Percentiles rank a stretch among this genome's conserved stretches.
phyloP scores from a whole-genome alignment of 140 eudicot species.

The Anethum foeniculum region DNA sequence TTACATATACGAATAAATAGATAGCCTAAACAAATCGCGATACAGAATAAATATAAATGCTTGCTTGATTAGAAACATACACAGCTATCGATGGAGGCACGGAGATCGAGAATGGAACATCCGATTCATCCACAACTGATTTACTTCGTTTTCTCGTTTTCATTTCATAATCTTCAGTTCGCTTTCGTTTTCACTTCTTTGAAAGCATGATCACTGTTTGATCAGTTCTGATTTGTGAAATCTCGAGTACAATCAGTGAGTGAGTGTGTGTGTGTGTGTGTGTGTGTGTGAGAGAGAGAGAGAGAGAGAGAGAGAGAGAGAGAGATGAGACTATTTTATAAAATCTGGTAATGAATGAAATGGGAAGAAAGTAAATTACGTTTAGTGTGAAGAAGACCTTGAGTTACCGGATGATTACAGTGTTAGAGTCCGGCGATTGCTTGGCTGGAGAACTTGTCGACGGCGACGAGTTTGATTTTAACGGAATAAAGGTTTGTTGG shows the following conservation, averaged over 20 bases:
- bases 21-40: neutral
- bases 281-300: neutral
- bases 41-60: neutral
- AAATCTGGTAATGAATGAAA: neutral
- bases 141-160: neutral
- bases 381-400: neutral
- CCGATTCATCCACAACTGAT: conserved; percentile 4
- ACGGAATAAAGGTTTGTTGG: neutral
- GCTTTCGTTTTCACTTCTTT: neutral
- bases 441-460: neutral
- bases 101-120: conserved; percentile 4
- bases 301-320: no score
- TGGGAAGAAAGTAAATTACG: neutral
- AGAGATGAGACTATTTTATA: no score
- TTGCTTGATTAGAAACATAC: neutral
- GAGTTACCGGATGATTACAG: neutral
- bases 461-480: neutral
- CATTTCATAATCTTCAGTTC: neutral
- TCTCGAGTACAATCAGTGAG: neutral
- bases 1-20: neutral
- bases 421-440: neutral
- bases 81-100: neutral
- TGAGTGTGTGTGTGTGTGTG: neutral
- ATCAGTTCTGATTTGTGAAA: neutral
- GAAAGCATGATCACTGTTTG: neutral